A percentile compares a stretch with the other conserved stretches of the same genome.
These are phyloP conservation scores for Neurospora sp. DNA, from an alignment of 495 filamentous ascomycete species.

Conservation along the genomic window DNA sequence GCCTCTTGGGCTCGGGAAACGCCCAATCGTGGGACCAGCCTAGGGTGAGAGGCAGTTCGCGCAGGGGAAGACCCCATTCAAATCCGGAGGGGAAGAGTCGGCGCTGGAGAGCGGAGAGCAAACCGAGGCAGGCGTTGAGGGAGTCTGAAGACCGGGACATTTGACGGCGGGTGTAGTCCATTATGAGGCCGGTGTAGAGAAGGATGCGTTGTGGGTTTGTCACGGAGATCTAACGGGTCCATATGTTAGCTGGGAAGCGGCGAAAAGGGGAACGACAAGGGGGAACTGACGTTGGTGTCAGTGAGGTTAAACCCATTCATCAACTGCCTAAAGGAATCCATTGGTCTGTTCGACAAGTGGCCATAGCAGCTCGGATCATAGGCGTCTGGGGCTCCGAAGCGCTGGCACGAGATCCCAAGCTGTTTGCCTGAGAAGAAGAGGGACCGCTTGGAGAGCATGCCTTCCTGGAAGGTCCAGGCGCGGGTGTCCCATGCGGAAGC, in stretches of 20 bases:
- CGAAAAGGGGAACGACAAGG: neutral
- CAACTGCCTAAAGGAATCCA: neutral
- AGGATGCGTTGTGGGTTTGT: neutral
- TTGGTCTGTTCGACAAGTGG: neutral
- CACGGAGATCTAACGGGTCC: neutral
- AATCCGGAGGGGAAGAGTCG: slow-evolving; percentile 3
- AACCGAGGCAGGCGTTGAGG: slow-evolving; percentile 8
- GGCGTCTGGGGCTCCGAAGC: neutral
- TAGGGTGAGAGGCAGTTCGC: neutral
- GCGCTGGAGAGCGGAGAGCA: slow-evolving; percentile 2
- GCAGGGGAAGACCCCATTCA: slow-evolving; percentile 13
- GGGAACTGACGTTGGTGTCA: neutral
- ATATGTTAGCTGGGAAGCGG: neutral
- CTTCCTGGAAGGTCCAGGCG: slow-evolving; percentile 14
- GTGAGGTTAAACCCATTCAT: neutral
- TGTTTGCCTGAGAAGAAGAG: slow-evolving; percentile 7
- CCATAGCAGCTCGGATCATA: neutral
- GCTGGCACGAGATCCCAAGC: slow-evolving; percentile 4
- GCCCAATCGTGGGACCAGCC: slow-evolving; percentile 6
- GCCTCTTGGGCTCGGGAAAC: neutral
- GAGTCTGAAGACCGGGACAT: slow-evolving; percentile 11
- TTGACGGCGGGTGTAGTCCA: slow-evolving; percentile 7
- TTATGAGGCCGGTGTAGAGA: neutral
- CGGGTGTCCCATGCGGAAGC: slow-evolving; percentile 3
- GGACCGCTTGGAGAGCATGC: slow-evolving; percentile 4